Evolutionary conservation across 257 asterid genomes (phyloP).

Genomic region (Verbena officinalis): DNA sequence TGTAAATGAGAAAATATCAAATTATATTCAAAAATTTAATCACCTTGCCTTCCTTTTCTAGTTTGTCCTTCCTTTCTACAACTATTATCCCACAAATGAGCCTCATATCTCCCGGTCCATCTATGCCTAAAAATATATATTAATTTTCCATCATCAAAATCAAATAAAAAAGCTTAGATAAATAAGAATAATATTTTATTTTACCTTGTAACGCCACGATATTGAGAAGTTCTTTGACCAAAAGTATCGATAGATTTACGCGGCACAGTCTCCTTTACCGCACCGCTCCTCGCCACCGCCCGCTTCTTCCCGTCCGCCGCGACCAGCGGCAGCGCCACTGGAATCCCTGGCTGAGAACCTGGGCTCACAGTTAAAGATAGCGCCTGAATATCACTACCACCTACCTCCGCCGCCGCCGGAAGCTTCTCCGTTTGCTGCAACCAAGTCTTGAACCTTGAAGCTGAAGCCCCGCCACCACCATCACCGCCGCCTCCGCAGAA

Average conservation of each 20-base stretch:
- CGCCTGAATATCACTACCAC: constrained; percentile 38
- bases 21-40: not conserved
- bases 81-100: constrained; percentile 88
- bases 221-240: constrained; percentile 88
- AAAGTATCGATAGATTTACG: constrained; percentile 79
- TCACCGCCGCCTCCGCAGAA: constrained; percentile 27
- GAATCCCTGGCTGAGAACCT: constrained; percentile 22
- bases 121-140: constrained; percentile 52
- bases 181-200: not conserved
- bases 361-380: constrained; percentile 57
- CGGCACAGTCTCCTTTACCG: constrained; percentile 43
- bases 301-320: constrained; percentile 55
- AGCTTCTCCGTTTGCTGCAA: constrained; percentile 44
- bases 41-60: constrained; percentile 91
- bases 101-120: constrained; percentile 93
- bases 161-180: too few relatives aligned
- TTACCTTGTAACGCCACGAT: constrained; percentile 87
- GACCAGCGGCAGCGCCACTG: constrained; percentile 28
- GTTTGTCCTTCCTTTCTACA: constrained; percentile 89
- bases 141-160: not conserved
- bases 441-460: constrained; percentile 60
- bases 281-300: constrained; percentile 32
- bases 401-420: constrained; percentile 32
- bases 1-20: too few relatives aligned
- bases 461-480: constrained; percentile 39